These are phyloP conservation scores for Toxoplasma gondii DNA, from an alignment of 169 alveolate genomes.

Conservation along the genomic window DNA sequence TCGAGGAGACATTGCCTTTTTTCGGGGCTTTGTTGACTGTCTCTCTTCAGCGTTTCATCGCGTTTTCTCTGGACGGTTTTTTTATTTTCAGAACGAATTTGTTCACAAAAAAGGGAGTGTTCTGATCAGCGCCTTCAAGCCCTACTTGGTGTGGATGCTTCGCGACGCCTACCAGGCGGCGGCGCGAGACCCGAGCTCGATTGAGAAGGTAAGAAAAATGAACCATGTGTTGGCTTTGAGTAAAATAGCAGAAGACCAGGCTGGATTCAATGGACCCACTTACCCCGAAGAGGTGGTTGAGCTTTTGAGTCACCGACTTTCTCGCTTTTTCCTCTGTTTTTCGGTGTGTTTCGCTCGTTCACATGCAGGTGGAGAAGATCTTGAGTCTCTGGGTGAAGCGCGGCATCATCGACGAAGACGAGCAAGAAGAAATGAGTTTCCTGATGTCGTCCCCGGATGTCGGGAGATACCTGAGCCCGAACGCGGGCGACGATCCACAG, in stretches of 20 bases:
- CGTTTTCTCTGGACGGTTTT: no score
- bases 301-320: no score
- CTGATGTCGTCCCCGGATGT: conserved; percentile 1
- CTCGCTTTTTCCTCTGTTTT: not conserved
- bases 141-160: conserved; percentile 59
- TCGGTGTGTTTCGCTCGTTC: not conserved
- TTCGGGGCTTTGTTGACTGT: no score
- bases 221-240: not conserved
- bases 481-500: not conserved
- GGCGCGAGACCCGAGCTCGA: not conserved
- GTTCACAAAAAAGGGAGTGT: conserved; percentile 2
- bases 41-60: no score
- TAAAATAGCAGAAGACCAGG: not conserved
- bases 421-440: not conserved
- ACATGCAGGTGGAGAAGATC: conserved; percentile 20
- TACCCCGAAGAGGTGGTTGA: no score
- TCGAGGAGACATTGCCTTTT: no score
- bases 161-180: conserved; percentile 65
- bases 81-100: conserved; percentile 26
- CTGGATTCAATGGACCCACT: no score
- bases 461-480: not conserved
- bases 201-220: not conserved
- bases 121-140: conserved; percentile 52
- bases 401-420: conserved; percentile 46
- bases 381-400: conserved; percentile 51